Base-by-base conservation (phyloP, 2,329 filamentous ascomycete genomes). In the Pseudocercospora macadamiae region DNA sequence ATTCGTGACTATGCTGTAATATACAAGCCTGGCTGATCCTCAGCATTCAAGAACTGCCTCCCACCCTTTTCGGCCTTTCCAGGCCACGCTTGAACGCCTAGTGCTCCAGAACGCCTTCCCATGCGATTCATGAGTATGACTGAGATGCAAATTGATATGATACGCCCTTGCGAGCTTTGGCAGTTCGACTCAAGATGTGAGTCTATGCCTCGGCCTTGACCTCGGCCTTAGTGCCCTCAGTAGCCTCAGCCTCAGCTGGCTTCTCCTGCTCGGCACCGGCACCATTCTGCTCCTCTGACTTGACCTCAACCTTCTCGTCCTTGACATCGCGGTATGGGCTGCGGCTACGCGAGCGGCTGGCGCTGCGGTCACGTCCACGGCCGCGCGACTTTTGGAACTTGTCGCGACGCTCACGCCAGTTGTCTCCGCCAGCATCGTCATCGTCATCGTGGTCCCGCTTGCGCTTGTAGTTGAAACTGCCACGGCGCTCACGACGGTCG, bases 401-500 rank as follows among this genome's bases (percentile, higher is more conserved):
- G 30, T 67, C 63, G 26, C 65, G 61, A 25, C 67, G 66, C 28
- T 61, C 56, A 51, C 60, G 63, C 66, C 64, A 64, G 58, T 66
- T 59, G 53, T 65, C 58, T n/a, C 64, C 60, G 26, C 66, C 59
- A 54, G 60, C 64, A 51, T 64, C 62, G 14, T 65, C 61, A 23
- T 66, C 65, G 25, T 60, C 61, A 19, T 60, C 59, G 47, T 58
- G 54, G 32, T 64, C 59, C 45, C 62, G 61, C 54, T 66, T 63
- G 45, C 65, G 63, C 56, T 66, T 54, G 61, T 71, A 66, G 47
- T 69, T 68, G 66, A 55, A 59, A 47, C 61, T 63, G 49, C 71
- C 71, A 45, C 71, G 68, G 48, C 68, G 63, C 48, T 68, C 66
- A 32, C 63, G 72, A 54, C 70, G 74, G n/a, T 77, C 74, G 59